Evolutionary conservation across 768 basidiomycete genomes (phyloP).

Genomic region (Tylopilus felleus): DNA sequence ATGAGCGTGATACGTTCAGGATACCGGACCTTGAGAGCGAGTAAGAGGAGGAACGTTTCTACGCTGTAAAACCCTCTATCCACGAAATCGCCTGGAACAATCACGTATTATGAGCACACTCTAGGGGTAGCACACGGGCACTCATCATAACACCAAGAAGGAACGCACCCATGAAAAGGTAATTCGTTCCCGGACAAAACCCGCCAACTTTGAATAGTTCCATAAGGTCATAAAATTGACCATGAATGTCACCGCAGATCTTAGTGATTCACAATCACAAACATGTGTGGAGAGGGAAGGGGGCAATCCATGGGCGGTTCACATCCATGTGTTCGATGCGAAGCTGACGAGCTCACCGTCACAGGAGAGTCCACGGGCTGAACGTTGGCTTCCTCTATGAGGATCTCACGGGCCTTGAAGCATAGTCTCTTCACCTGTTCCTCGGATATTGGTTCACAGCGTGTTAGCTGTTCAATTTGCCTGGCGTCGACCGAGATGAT

Average conservation of each 20-base stretch:
- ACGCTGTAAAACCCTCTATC: conserved; percentile 97
- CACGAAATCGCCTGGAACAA: conserved; percentile 83
- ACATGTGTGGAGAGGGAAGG: conserved; percentile 2
- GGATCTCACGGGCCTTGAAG: conserved; percentile 92
- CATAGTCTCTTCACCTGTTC: conserved; percentile 94
- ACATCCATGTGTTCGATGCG: neutral
- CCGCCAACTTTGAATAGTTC: conserved; percentile 94
- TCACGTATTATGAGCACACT: conserved; percentile 7
- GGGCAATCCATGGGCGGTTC: neutral
- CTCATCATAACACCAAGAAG: neutral
- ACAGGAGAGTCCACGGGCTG: conserved; percentile 95
- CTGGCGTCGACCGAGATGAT: conserved; percentile 40
- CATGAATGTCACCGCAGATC: conserved; percentile 97
- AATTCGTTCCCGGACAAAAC: conserved; percentile 89
- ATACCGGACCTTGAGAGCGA: conserved; percentile 95
- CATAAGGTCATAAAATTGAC: conserved; percentile 95
- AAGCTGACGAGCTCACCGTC: conserved; percentile 57
- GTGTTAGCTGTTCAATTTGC: conserved; percentile 91
- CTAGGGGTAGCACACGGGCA: conserved; percentile 4
- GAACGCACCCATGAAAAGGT: conserved; percentile 88
- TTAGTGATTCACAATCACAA: conserved; percentile 24
- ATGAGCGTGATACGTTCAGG: conserved; percentile 97
- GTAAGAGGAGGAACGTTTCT: conserved; percentile 91
- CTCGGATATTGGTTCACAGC: conserved; percentile 94
- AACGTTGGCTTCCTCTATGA: conserved; percentile 97